Conservation (phyloP, 768 basidiomycete genomes). For the Lyophyllum atratum region DNA sequence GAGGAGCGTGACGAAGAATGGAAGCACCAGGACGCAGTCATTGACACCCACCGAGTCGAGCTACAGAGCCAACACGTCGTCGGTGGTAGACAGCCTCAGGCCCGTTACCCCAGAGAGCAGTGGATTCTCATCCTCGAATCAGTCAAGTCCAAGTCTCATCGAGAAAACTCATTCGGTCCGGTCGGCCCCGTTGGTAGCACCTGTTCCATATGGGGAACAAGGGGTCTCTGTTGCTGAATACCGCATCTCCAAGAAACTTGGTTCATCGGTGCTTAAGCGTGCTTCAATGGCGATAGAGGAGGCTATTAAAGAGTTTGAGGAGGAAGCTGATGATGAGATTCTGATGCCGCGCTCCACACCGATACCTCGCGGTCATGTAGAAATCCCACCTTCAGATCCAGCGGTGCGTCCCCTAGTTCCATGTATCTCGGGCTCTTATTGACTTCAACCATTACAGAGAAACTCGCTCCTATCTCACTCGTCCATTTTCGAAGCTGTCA, state of each 20-base stretch:
- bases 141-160: conserved; percentile 40
- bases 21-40: conserved; percentile 48
- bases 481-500: conserved; percentile 58
- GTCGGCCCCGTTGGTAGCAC: conserved; percentile 41
- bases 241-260: conserved; percentile 51
- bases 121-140: conserved; percentile 35
- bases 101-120: conserved; percentile 60
- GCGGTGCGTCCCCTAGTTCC: conserved; percentile 26
- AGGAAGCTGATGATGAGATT: conserved; percentile 75
- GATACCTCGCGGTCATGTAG: conserved; percentile 40
- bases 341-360: conserved; percentile 68
- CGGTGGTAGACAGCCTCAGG: conserved; percentile 47
- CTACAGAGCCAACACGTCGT: conserved; percentile 37
- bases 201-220: conserved; percentile 39
- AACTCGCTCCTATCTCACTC: conserved; percentile 37
- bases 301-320: conserved; percentile 79
- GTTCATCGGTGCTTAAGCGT: conserved; percentile 54
- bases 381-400: conserved; percentile 27
- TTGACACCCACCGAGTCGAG: conserved; percentile 51
- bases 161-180: conserved; percentile 39
- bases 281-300: conserved; percentile 76
- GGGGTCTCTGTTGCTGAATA: conserved; percentile 42
- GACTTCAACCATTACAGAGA: conserved; percentile 22
- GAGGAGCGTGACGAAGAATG: conserved; percentile 49
- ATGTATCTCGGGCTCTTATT: conserved; percentile 5